Base-by-base conservation (phyloP, 108 stramenopile species). In the Asterionellopsis glacialis region DNA sequence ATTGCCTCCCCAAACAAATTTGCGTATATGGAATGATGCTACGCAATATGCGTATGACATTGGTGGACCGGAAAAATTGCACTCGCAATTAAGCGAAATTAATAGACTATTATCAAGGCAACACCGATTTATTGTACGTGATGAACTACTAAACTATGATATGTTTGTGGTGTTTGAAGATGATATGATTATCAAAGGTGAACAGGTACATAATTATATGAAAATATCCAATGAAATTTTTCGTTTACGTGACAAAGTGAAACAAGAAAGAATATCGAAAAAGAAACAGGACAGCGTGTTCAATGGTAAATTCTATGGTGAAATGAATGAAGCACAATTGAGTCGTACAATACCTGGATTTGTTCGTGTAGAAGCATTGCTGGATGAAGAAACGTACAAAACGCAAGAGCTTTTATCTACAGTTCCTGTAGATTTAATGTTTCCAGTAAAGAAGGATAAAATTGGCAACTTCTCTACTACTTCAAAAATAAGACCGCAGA, bases 1-100 rank as follows among this genome's bases (percentile, higher is more conserved):
- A 16, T 48, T 89, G 21, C 86, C 88, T 0, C 21, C 41, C 0
- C 47, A 55, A 1, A 84, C 87, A 0, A 79, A 78, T 0, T 61
- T 93, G 44, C 53, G 72, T n/a, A 58, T 79, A 24, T 93, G 91
- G 91, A 78, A 83, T 51, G 77, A 87, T 59, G 91, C 91, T 11
- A 76, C 86, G 7, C 91, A 84, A 0, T 40, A 80, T n/a, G 73
- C 61, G 6, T 86, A 90, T 45, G 73, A 71, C 33, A 51, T 59
- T 7, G 67, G 57, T 15, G 33, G 33, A 7, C 2, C 5, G 7
- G 80, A 73, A 21, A 18, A 51, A 16, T 21, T 51, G 28, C 57
- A 45, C 12, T 16, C 13, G 52, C 55, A 53, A 71, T 57, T 41
- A 40, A n/a, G 58, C 16, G 19, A 47, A 41, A 49, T 28, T 18